Conservation (phyloP, 2,329 filamentous ascomycete genomes). For the Colletotrichum filicis region DNA sequence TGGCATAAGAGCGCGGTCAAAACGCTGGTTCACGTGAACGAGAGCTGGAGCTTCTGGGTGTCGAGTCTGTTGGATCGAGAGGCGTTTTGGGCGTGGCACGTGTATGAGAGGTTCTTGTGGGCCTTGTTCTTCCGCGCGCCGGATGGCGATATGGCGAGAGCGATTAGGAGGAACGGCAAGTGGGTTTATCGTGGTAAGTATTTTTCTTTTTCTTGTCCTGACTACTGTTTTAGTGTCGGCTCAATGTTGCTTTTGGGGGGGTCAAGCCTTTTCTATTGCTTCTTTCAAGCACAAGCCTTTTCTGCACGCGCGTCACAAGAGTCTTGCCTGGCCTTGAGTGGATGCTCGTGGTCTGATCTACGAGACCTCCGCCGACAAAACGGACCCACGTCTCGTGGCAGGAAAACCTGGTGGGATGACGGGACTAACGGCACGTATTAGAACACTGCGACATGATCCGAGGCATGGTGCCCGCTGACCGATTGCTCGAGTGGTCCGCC, state of each 20-base stretch:
- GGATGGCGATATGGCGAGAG: constrained; percentile 42
- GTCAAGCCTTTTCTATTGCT: neutral
- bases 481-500: constrained; percentile 48
- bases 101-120: constrained; percentile 43
- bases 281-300: neutral
- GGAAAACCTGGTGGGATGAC: neutral
- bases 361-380: no score
- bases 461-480: constrained; percentile 41
- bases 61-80: constrained; percentile 42
- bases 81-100: constrained; percentile 47
- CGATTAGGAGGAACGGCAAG: constrained; percentile 41
- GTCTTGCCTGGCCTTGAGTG: no score
- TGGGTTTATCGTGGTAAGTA: constrained; percentile 39
- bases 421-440: neutral
- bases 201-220: neutral
- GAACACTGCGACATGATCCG: constrained; percentile 48
- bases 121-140: constrained; percentile 43
- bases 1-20: constrained; percentile 49
- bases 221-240: no score
- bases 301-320: neutral
- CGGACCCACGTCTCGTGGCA: no score
- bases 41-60: constrained; percentile 43
- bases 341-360: no score
- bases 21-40: constrained; percentile 39
- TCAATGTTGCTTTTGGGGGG: neutral